Base-by-base conservation (phyloP, 2,329 filamentous ascomycete species). In the Endothia cerciana region DNA sequence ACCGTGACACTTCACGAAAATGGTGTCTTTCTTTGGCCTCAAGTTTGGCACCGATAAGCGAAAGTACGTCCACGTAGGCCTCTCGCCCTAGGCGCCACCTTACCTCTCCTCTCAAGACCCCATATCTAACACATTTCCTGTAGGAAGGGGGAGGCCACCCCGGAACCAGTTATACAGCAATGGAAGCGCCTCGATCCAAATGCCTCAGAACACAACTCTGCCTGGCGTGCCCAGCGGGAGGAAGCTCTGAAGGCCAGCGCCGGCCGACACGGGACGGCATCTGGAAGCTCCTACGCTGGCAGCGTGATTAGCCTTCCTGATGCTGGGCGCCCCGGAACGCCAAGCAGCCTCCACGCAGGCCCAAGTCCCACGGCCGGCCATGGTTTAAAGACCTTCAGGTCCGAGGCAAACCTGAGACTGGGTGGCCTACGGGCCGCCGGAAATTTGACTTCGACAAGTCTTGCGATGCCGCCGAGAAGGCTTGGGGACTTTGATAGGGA, bases 1-100 rank as follows among this genome's bases (percentile, higher is more conserved):
- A 40, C 56, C 22, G 43, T 58, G 51, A 61, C 43, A 62, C 56
- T 36, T 19, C 45, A 17, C 55, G 25, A 67, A 49, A 57, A 87
- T 87, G 85, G 85, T 87, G 28, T 86, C 85, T 2, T 85, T 87
- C 69, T 86, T 87, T 69, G 84, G 85, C 60, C 76, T 87, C 72
- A 86, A 82, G 73, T 78, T 87, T 67, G 83, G 84, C 60, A 79
- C 80, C 70, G 83, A 84, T 68, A 86, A 82, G 77, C 87, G 87
- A 75, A 86, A 84, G 80, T 82, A 77, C 80, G 83, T 80, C 56
- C 11, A 38, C 19, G 17, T n/a, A 36, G 17, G 53, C 7, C 53
- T 30, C 53, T 36, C n/a, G 10, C 25, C n/a, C 17, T 19, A n/a
- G n/a, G 30, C 25, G 28, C 25, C 49, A 25, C 17, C 22, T n/a